Percentiles rank a stretch among this genome's conserved stretches.
Evolutionary conservation across 73 alveolate species (phyloP).

Genomic region (Paramecium bursaria): DNA sequence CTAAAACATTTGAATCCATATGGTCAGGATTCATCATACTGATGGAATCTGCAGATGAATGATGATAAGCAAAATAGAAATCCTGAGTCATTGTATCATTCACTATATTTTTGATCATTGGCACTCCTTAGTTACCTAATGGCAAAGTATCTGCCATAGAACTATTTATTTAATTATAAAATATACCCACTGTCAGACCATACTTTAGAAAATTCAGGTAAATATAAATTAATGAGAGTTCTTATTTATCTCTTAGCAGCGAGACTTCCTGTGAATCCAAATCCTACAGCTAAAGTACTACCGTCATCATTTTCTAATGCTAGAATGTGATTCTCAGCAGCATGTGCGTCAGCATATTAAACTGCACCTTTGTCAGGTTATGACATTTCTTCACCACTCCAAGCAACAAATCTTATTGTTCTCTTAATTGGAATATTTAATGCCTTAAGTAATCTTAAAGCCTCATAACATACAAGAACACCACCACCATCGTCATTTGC

Average conservation of each 20-base stretch:
- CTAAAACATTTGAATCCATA: constrained; percentile 68
- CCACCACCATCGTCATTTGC: constrained; percentile 73
- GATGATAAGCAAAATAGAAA: constrained; percentile 64
- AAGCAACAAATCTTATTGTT: constrained; percentile 69
- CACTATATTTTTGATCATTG: constrained; percentile 63
- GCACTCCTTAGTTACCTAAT: constrained; percentile 65
- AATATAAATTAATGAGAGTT: constrained; percentile 24
- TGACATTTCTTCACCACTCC: constrained; percentile 76
- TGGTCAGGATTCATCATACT: constrained; percentile 60
- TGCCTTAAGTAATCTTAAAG: constrained; percentile 40
- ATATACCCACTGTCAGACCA: constrained; percentile 21
- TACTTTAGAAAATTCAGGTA: constrained; percentile 26
- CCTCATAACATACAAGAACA: constrained; percentile 50
- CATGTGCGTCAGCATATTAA: constrained; percentile 44
- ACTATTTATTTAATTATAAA: background rate
- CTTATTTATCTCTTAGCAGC: constrained; percentile 28
- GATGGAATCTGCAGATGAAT: constrained; percentile 66
- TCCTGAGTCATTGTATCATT: constrained; percentile 58
- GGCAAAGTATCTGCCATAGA: constrained; percentile 63
- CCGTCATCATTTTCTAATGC: constrained; percentile 68
- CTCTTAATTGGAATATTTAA: constrained; percentile 51
- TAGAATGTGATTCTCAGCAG: constrained; percentile 58
- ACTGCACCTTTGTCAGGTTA: constrained; percentile 60
- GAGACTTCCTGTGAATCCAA: constrained; percentile 60
- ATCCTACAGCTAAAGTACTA: constrained; percentile 50